Evolutionary conservation across 257 asterid species (phyloP), one percentile per base, ranked within the genome.

Genomic region (Nicotiana tabacum): DNA sequence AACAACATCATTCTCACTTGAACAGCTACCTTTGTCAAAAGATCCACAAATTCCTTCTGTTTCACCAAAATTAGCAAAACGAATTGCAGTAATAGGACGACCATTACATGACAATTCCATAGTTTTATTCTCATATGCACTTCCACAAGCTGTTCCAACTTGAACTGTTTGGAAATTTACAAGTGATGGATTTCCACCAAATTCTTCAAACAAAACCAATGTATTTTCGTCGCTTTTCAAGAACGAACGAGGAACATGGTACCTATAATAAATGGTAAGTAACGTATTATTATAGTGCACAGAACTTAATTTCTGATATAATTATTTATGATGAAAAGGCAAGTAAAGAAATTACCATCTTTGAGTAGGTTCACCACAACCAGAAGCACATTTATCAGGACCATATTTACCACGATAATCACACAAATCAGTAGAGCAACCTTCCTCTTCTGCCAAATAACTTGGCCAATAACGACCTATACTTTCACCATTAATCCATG

Each of bases 401-500:
- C 2, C 1, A 48, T 93, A 95, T 0, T 76, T 2, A 8, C 98
- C 98, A 1, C 98, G 93, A 76, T 95, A 95, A 84, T 95, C 96
- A 29, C 98, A 93, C 0, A 94, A 86, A 9, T 87, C 88, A 0
- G n/a, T 30, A 9, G 92, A 84, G 46, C 98, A 95, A 43, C 83
- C 86, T 3, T 85, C 87, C 0, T 61, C 83, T 0, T 13, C 67
- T 3, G 96, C 92, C 9, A 95, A 9, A 72, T 51, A 89, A 62
- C 89, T 81, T 0, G 98, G 95, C 98, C 98, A 95, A 12, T 93
- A 92, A 3, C 98, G 89, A 0, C 98, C 97, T 0, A 93, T 60
- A 21, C 85, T 91, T 7, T 91, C 82, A 0, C 97, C 97, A 11
- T 94, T 94, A 0, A 94, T 90, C 98, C 98, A 94, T 7, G 92